A percentile compares a stretch with the other conserved stretches of the same genome.
These are phyloP conservation scores for Ophiostoma himal-ulmi DNA, from an alignment of 2,329 filamentous ascomycete genomes.

Conservation along the genomic window DNA sequence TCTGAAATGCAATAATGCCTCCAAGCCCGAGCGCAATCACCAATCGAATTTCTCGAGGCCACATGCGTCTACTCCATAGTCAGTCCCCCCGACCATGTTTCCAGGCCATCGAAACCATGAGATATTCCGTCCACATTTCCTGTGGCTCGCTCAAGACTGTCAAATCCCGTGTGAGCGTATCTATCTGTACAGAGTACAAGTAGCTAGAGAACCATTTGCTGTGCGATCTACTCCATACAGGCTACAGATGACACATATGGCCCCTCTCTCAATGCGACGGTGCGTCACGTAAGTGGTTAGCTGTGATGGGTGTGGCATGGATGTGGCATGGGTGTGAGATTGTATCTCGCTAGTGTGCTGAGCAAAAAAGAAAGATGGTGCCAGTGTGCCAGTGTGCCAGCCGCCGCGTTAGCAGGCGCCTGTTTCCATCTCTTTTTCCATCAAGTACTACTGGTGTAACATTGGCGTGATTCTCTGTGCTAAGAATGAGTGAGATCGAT, in stretches of 20 bases:
- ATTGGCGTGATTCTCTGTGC: not conserved
- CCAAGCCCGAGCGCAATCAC: not conserved
- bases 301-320: not conserved
- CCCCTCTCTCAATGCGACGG: constrained; percentile 6
- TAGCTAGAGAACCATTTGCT: not conserved
- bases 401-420: not conserved
- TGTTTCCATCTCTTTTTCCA: not conserved
- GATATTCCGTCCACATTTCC: not conserved
- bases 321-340: not conserved
- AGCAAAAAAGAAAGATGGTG: not conserved
- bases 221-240: not conserved
- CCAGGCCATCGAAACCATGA: not conserved
- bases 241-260: not conserved
- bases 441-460: not conserved
- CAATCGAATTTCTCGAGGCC: not conserved
- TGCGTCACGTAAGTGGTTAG: constrained; percentile 6
- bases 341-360: not conserved
- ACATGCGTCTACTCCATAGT: not conserved
- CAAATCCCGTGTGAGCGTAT: not conserved
- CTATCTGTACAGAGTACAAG: not conserved
- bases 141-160: not conserved
- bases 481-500: not conserved
- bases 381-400: not conserved
- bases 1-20: not conserved
- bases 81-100: not conserved